Conservation (phyloP, 1,284 basidiomycete species). For the Boletellus deceptivus region DNA sequence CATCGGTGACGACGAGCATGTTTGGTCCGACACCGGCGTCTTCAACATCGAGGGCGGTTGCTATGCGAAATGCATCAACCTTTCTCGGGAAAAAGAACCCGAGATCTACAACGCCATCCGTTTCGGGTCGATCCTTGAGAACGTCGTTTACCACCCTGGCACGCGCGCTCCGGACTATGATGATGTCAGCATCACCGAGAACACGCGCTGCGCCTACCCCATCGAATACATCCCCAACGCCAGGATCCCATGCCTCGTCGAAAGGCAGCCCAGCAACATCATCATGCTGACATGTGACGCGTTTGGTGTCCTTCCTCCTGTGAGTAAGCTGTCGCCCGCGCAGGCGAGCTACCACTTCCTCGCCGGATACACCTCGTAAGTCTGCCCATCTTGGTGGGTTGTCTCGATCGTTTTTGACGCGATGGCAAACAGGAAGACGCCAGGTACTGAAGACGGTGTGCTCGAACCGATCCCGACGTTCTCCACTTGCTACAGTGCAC, state of each 20-base stretch:
- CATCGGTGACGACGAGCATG: slow-evolving; percentile 97
- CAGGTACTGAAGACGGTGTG: slow-evolving; percentile 97
- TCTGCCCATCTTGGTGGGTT: slow-evolving; percentile 7
- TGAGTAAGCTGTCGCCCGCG: slow-evolving; percentile 88
- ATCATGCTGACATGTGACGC: slow-evolving; percentile 99
- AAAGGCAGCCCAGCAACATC: slow-evolving; percentile 89
- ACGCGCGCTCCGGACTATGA: slow-evolving; percentile 92
- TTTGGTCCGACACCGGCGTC: slow-evolving; percentile 96
- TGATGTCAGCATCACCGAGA: slow-evolving; percentile 96
- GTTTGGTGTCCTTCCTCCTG: slow-evolving; percentile 96
- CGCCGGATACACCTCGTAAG: slow-evolving; percentile 91
- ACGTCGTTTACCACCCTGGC: slow-evolving; percentile 95
- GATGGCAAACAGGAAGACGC: slow-evolving; percentile 65
- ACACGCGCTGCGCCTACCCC: slow-evolving; percentile 98
- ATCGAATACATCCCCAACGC: slow-evolving; percentile 98
- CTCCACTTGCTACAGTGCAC: slow-evolving; percentile 98
- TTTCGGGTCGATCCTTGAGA: slow-evolving; percentile 97
- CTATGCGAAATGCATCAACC: slow-evolving; percentile 98
- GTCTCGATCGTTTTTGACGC: slow-evolving; percentile 1
- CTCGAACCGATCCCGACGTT: slow-evolving; percentile 98
- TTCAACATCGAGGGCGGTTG: slow-evolving; percentile 99
- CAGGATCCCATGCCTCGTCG: slow-evolving; percentile 85
- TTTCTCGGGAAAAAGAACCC: slow-evolving; percentile 95
- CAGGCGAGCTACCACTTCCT: slow-evolving; percentile 99
- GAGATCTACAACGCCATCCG: slow-evolving; percentile 97